A percentile compares a stretch with the other conserved stretches of the same genome.
Evolutionary conservation across 495 filamentous ascomycete species (phyloP).

Genomic region (Neurospora pannonica): DNA sequence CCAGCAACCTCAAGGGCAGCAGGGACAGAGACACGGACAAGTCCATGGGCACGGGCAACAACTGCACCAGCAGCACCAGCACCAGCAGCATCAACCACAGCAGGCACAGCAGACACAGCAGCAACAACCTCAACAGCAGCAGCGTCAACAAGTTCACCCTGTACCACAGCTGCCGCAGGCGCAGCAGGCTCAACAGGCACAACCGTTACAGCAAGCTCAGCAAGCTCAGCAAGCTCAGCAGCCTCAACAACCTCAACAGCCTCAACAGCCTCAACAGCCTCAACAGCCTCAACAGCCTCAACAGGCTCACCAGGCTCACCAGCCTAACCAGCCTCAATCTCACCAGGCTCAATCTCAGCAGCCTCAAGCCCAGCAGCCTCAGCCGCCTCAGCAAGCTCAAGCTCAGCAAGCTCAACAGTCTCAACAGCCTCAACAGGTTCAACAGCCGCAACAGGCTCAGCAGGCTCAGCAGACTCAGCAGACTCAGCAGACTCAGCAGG

Average conservation of each 20-base stretch:
- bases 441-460: background rate
- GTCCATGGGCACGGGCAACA: background rate
- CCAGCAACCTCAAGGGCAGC: slow-evolving; percentile 10
- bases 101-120: slow-evolving; percentile 12
- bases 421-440: background rate
- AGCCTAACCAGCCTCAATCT: background rate
- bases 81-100: slow-evolving; percentile 8
- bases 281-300: background rate
- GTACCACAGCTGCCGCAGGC: background rate
- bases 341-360: background rate
- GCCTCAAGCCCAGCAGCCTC: background rate
- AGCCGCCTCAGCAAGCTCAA: background rate
- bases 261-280: background rate
- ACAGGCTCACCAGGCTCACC: background rate
- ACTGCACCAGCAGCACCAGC: slow-evolving; percentile 4
- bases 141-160: slow-evolving; percentile 5
- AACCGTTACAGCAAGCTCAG: background rate
- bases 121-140: slow-evolving; percentile 9
- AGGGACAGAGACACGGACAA: slow-evolving; percentile 10
- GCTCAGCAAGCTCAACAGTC: background rate
- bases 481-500: background rate
- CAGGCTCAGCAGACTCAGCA: background rate
- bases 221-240: background rate
- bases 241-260: background rate
- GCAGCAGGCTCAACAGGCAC: background rate